Evolutionary conservation across 2,329 filamentous ascomycete species (phyloP), one percentile per base, ranked within the genome.

Genomic region (Lasiodiplodia theobromae): DNA sequence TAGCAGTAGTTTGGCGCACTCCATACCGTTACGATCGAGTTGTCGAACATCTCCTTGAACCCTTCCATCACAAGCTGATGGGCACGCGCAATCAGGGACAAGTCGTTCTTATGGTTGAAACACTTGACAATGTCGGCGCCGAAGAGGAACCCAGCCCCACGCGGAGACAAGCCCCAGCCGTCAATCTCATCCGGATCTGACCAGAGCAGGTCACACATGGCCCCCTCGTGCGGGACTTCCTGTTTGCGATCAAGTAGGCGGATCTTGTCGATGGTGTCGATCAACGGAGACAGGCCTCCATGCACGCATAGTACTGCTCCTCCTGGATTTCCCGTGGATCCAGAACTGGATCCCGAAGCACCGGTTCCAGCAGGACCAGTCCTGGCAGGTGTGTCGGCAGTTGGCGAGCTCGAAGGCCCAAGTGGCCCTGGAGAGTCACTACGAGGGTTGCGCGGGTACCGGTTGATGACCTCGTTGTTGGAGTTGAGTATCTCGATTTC

Each of bases 11-110:
- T 99, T 2, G 96, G 96, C 4, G 96, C 96, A 18, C 79, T 81
- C 84, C 96, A 99, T n/a, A 99, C 96, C 0, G 96, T 99, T 52
- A 98, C 96, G 71, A 99, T 97, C 58, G 90, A 93, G 16, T 90
- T 91, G 77, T 97, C 93, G 76, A 98, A 99, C 94, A 98, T 98
- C 79, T 98, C 96, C 82, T 98, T 98, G 81, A 97, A 99, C 0
- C 96, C 96, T 79, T 99, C 96, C 96, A 98, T 99, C 72, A 99
- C 96, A 25, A 99, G 89, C 80, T 99, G 96, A 78, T 99, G 96
- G 0, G 96, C 96, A 67, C 96, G 89, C 21, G 95, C 96, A 72
- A 99, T 96, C 65, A 99, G 86, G 25, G 91, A 93, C 34, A 99
- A 86, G 76, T 97, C 93, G 79, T 99, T 99, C 69, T 90, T 88